A percentile compares a stretch with the other conserved stretches of the same genome.
Evolutionary conservation across 2,329 filamentous ascomycete species (phyloP).

Genomic region (Hysterium pulicare): DNA sequence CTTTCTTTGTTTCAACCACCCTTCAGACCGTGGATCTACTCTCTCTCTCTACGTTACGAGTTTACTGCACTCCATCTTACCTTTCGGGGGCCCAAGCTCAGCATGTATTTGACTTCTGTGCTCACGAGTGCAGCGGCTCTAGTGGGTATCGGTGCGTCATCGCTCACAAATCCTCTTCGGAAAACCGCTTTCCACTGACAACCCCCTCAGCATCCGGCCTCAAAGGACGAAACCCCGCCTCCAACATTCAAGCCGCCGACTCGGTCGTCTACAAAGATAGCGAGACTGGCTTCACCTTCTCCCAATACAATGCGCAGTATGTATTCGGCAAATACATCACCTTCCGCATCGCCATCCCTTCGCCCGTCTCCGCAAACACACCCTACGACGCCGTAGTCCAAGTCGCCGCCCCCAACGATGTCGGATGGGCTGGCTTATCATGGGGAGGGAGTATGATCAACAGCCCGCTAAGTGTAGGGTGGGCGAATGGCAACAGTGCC

Average conservation of each 20-base stretch:
- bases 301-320: constrained; percentile 27
- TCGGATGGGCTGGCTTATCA: constrained; percentile 29
- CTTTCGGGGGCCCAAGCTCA: constrained; percentile 3
- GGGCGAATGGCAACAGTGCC: constrained; percentile 24
- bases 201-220: constrained; percentile 14
- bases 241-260: constrained; percentile 11
- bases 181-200: constrained; percentile 6
- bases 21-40: not conserved
- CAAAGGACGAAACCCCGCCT: not conserved
- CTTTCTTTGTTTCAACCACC: not conserved
- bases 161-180: not conserved
- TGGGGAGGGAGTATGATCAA: constrained; percentile 31
- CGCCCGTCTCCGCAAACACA: constrained; percentile 13
- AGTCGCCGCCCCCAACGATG: constrained; percentile 21
- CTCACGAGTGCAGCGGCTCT: constrained; percentile 16
- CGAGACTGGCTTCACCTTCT: constrained; percentile 34
- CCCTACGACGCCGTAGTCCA: constrained; percentile 28
- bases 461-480: constrained; percentile 28
- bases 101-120: constrained; percentile 19
- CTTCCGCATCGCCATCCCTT: constrained; percentile 28
- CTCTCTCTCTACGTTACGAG: not conserved
- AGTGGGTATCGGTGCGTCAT: constrained; percentile 16
- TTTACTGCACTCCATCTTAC: constrained; percentile 2
- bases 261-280: constrained; percentile 20
- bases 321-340: constrained; percentile 23